Percentiles rank a stretch among this genome's conserved stretches.
phyloP scores from a whole-genome alignment of 179 eudicot genomes.

The Camellia oleifera region DNA sequence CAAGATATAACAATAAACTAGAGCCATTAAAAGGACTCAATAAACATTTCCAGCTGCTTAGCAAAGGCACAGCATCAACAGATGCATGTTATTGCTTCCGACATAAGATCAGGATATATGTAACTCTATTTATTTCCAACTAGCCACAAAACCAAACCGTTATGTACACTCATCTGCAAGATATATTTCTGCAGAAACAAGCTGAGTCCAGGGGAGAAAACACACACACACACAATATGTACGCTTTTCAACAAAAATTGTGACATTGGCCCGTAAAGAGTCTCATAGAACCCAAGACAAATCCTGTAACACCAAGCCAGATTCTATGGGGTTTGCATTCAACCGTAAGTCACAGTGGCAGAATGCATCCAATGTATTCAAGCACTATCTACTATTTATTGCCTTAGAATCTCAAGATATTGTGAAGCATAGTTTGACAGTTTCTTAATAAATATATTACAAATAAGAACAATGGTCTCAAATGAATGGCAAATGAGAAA shows the following conservation, averaged over 20 bases:
- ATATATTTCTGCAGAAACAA: not conserved
- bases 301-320: too few relatives aligned
- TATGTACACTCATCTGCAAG: not conserved
- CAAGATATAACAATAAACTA: not conserved
- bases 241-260: not conserved
- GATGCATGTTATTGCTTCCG: not conserved
- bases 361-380: too few relatives aligned
- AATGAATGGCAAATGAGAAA: not conserved
- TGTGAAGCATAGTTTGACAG: not conserved
- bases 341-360: too few relatives aligned
- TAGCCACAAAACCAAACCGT: not conserved
- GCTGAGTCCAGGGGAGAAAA: not conserved
- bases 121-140: too few relatives aligned
- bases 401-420: not conserved
- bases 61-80: not conserved
- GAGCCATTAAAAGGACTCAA: not conserved
- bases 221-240: not conserved
- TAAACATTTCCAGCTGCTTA: slow-evolving; percentile 2
- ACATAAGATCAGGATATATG: not conserved
- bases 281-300: too few relatives aligned
- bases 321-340: too few relatives aligned
- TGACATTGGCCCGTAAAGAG: too few relatives aligned
- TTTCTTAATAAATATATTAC: too few relatives aligned
- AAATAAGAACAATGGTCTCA: not conserved
- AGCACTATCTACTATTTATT: too few relatives aligned